phyloP scores from a whole-genome alignment of 2,329 filamentous ascomycete species.

The Xylaria sp. region DNA sequence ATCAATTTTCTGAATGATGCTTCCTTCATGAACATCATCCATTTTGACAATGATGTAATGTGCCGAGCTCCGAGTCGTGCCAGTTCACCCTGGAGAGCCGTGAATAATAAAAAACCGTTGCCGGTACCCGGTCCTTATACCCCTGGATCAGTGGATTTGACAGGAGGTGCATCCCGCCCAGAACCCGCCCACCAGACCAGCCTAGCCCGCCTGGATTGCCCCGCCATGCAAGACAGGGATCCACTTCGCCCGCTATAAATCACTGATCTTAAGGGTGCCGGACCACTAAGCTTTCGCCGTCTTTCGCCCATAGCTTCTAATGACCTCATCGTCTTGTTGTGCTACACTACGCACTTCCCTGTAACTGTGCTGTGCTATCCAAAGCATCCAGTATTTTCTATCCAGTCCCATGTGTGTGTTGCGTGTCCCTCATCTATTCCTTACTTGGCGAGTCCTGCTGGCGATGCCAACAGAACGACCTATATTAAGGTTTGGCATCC shows the following conservation, averaged over 20 bases:
- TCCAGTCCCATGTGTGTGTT: conserved; percentile 2
- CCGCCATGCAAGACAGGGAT: neutral
- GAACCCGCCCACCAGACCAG: neutral
- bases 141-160: neutral
- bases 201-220: neutral
- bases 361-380: conserved; percentile 24
- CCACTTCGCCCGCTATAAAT: conserved; percentile 21
- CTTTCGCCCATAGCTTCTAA: neutral
- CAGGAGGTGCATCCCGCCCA: neutral
- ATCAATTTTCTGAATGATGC: too few species aligned
- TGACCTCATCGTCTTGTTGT: conserved; percentile 36
- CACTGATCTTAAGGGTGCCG: conserved; percentile 11
- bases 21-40: too few species aligned
- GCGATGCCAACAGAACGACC: conserved; percentile 2
- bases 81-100: neutral
- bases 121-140: conserved; percentile 18
- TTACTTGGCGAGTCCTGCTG: conserved; percentile 10
- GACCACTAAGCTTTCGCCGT: conserved; percentile 22
- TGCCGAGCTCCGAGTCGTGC: neutral
- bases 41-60: conserved; percentile 12
- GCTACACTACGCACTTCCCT: conserved; percentile 25
- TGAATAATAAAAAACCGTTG: neutral
- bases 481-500: conserved; percentile 16
- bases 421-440: conserved; percentile 3
- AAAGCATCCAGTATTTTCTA: neutral